Conservation (phyloP, 2,329 filamentous ascomycete species). For the Colletotrichum falcatum region DNA sequence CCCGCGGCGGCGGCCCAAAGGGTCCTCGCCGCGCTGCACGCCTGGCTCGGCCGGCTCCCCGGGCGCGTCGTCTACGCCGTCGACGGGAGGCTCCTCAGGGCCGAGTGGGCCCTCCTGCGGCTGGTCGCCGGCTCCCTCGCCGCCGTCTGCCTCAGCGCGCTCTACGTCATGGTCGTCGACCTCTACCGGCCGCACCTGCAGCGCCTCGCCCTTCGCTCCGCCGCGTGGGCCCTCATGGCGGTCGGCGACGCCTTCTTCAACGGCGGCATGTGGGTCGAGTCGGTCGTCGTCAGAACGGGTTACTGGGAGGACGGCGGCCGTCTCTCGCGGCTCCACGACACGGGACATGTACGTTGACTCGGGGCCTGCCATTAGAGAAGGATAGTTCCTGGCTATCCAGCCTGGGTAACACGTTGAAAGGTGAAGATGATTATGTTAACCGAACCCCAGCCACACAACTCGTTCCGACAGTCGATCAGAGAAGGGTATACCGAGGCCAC, state of each 20-base stretch:
- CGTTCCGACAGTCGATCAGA: too few species aligned
- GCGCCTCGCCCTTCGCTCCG: not conserved
- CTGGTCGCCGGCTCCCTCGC: constrained; percentile 34
- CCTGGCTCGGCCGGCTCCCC: not conserved
- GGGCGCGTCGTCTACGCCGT: not conserved
- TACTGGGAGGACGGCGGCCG: not conserved
- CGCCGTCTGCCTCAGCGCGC: constrained; percentile 39
- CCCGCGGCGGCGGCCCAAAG: not conserved
- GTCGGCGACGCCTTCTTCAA: constrained; percentile 15
- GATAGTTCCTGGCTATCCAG: too few species aligned
- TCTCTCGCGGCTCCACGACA: too few species aligned
- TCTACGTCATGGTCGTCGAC: constrained; percentile 41
- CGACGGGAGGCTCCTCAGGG: constrained; percentile 9
- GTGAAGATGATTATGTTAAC: too few species aligned
- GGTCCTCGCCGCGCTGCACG: not conserved
- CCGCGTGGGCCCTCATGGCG: not conserved
- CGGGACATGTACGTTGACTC: too few species aligned
- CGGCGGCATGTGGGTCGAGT: constrained; percentile 10
- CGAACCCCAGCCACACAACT: too few species aligned
- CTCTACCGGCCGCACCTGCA: constrained; percentile 3
- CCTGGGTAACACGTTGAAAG: too few species aligned
- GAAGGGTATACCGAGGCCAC: too few species aligned
- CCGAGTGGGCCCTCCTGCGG: constrained; percentile 9
- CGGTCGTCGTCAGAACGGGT: not conserved
- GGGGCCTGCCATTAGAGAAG: too few species aligned